These are phyloP conservation scores for Cryptosporidium xiaoi DNA, from an alignment of 169 alveolate genomes.

Conservation along the genomic window DNA sequence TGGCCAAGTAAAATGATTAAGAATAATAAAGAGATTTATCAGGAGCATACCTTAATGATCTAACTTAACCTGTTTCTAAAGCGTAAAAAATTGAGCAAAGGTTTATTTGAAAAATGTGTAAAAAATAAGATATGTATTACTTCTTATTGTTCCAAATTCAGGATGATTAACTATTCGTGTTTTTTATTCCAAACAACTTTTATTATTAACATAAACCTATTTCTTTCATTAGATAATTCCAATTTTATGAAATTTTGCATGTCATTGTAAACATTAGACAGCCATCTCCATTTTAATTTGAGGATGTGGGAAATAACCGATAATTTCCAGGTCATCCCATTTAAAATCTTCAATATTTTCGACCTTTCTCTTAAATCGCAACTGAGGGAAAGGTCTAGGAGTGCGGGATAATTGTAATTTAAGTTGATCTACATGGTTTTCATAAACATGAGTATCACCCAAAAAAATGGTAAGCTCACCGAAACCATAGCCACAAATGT, in stretches of 20 bases:
- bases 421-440: constrained; percentile 93
- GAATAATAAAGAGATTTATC: too few species aligned
- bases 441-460: constrained; percentile 97
- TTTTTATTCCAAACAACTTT: too few species aligned
- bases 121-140: too few species aligned
- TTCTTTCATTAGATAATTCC: too few species aligned
- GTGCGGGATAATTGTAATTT: constrained; percentile 89
- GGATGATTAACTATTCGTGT: too few species aligned
- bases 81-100: not conserved
- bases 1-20: too few species aligned
- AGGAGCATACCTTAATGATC: too few species aligned
- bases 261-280: constrained; percentile 75
- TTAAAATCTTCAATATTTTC: constrained; percentile 89
- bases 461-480: constrained; percentile 94
- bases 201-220: too few species aligned
- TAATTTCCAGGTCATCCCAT: constrained; percentile 89
- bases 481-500: constrained; percentile 89
- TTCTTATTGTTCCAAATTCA: too few species aligned
- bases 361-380: constrained; percentile 88
- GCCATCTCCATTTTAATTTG: constrained; percentile 92
- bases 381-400: constrained; percentile 97
- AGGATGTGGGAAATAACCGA: constrained; percentile 91
- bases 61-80: too few species aligned
- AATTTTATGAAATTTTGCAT: too few species aligned
- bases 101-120: not conserved